These are phyloP conservation scores for Suillus tomentosus DNA, from an alignment of 768 basidiomycete species.

Conservation along the genomic window DNA sequence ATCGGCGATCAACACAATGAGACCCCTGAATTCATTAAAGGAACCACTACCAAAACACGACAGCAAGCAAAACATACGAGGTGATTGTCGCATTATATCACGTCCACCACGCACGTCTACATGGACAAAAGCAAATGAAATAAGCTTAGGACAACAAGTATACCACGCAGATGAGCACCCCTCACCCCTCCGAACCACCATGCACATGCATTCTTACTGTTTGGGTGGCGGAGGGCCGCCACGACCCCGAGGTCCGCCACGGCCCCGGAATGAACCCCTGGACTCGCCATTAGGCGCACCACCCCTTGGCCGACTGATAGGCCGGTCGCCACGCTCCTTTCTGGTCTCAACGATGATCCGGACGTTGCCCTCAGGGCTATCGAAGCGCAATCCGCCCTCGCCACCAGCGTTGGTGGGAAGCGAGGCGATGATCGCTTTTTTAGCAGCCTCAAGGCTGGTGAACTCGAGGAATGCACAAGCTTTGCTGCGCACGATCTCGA, in stretches of 20 bases:
- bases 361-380: constrained; percentile 51
- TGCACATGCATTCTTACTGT: constrained; percentile 16
- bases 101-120: constrained; percentile 11
- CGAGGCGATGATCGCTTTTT: constrained; percentile 78
- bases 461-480: constrained; percentile 98
- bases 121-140: constrained; percentile 11
- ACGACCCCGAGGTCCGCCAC: constrained; percentile 47
- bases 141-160: constrained; percentile 10
- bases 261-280: constrained; percentile 50
- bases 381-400: constrained; percentile 85
- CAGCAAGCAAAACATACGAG: constrained; percentile 5
- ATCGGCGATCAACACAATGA: background rate
- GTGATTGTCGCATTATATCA: constrained; percentile 4
- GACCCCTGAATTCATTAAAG: constrained; percentile 1
- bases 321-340: constrained; percentile 89
- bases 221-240: constrained; percentile 34
- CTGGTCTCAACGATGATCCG: constrained; percentile 83
- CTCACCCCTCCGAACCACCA: constrained; percentile 2
- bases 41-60: constrained; percentile 7
- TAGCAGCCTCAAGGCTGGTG: constrained; percentile 71
- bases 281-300: constrained; percentile 56
- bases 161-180: constrained; percentile 7
- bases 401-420: constrained; percentile 72
- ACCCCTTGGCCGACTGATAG: constrained; percentile 60
- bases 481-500: constrained; percentile 85